Base-by-base conservation (phyloP, 148 eudicot species). In the Nepenthes mirabilis region DNA sequence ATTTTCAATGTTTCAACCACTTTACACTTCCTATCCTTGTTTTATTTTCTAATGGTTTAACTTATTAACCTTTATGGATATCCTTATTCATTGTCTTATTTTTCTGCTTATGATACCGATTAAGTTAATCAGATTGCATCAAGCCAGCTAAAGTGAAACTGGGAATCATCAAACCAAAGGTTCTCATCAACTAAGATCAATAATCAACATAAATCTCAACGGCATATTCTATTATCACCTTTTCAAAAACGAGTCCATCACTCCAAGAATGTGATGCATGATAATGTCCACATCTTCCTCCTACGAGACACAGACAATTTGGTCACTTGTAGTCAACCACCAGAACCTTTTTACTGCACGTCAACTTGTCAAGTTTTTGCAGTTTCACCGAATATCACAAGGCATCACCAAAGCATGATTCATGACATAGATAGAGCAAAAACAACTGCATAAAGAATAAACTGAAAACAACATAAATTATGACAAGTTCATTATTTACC, bases 261-360 rank as follows among this genome's bases (percentile, higher is more conserved):
- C 78, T 48, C 98, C 98, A 47, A 69, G 70, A 62, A 88, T 76
- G 72, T 91, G 98, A 75, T 88, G 85, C 74, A 81, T 68, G 23
- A 91, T 79, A 58, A 88, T 72, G 13, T 82, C 94, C 51, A 88
- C 91, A 62, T 88, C 91, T 74, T 88, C 96, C 75, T 81, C 96
- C 98, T 85, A 65, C 82, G 85, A 11, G 32, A 62, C 23, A 23
- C 23, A 47, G 54, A 23, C 13, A 32, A 33, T 55, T 11, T 4
- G 12, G 48, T 12, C 33, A 6, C 35, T 2, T n/a, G 33, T 36
- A 4, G 23, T 5, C 34, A 61, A 61, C 64, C 11, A 33, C 14
- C 52, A 9, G 6, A 55, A 33, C 5, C 8, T 0, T 40, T 40
- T 40, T 40, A 8, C 8, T 40, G 45, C 45, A 40, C 8, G 45